These are phyloP conservation scores for Drechmeria coniospora DNA, from an alignment of 2,329 filamentous ascomycete species.

Conservation along the genomic window DNA sequence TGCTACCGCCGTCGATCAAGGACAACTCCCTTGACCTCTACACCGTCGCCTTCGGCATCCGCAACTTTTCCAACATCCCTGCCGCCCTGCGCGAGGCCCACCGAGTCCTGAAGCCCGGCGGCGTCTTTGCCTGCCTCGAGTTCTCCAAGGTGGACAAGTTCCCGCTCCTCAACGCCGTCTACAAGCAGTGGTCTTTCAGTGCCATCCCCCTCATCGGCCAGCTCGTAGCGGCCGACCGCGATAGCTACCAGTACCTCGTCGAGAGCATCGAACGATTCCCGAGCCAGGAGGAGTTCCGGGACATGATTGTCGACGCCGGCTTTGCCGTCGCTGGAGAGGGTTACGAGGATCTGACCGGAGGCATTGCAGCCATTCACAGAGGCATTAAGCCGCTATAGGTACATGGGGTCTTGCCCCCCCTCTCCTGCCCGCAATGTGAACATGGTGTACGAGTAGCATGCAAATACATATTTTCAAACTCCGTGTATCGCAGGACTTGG, in stretches of 20 bases:
- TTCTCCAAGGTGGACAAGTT: constrained; percentile 73
- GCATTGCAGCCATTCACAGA: constrained; percentile 92
- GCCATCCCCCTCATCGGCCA: constrained; percentile 94
- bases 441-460: constrained; percentile 8
- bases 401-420: background rate
- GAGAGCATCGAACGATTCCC: constrained; percentile 96
- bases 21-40: constrained; percentile 76
- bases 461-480: background rate
- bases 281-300: constrained; percentile 65
- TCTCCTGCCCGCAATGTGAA: background rate
- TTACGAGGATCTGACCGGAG: constrained; percentile 82
- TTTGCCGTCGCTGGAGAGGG: constrained; percentile 71
- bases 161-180: constrained; percentile 64
- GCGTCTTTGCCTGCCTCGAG: constrained; percentile 91
- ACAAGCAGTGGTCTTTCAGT: constrained; percentile 91
- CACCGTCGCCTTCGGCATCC: constrained; percentile 92
- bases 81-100: constrained; percentile 69
- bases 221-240: constrained; percentile 80
- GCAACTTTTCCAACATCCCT: constrained; percentile 90
- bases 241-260: constrained; percentile 96
- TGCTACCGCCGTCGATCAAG: constrained; percentile 46
- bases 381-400: constrained; percentile 61
- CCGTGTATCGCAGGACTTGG: too few species aligned
- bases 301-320: constrained; percentile 71
- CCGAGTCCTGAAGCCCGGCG: constrained; percentile 82